These are phyloP conservation scores for Rhodotorula kratochvilovae DNA, from an alignment of 768 basidiomycete genomes.

Conservation along the genomic window DNA sequence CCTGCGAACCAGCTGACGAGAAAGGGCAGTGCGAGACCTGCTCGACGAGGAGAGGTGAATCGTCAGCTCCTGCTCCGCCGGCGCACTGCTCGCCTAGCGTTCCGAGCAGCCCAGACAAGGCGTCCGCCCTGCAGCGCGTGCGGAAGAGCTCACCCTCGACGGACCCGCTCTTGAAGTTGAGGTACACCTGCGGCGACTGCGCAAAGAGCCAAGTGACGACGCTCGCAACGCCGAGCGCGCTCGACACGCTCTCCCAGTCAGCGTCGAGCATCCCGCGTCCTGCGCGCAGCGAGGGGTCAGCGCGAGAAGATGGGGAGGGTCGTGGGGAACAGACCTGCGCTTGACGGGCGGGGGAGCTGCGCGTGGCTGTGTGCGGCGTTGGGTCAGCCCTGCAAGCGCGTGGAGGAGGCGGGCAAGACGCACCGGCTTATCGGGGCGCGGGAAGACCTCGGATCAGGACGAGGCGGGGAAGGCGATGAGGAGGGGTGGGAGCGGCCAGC, in stretches of 20 bases:
- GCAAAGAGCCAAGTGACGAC: constrained; percentile 79
- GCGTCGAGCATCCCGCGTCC: neutral
- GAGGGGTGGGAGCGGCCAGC: too few species aligned
- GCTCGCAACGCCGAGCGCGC: constrained; percentile 60
- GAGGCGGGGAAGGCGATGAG: too few species aligned
- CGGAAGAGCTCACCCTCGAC: constrained; percentile 36
- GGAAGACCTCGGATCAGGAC: too few species aligned
- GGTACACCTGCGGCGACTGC: constrained; percentile 60
- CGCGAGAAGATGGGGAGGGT: neutral
- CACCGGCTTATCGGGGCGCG: too few species aligned
- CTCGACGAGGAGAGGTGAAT: neutral
- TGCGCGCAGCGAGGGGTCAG: neutral
- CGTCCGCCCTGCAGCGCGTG: too few species aligned
- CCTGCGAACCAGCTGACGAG: constrained; percentile 82
- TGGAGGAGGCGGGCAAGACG: too few species aligned
- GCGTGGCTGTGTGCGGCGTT: too few species aligned
- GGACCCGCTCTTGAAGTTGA: constrained; percentile 37
- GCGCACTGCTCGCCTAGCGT: too few species aligned
- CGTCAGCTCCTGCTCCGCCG: too few species aligned
- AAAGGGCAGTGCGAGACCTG: constrained; percentile 83
- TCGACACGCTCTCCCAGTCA: constrained; percentile 13
- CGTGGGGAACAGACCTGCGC: neutral
- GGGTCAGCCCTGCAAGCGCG: too few species aligned
- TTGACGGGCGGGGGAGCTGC: neutral
- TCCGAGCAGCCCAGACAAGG: too few species aligned